Conservation (phyloP, 2,329 filamentous ascomycete species). For the Colletotrichum cuscutae region DNA sequence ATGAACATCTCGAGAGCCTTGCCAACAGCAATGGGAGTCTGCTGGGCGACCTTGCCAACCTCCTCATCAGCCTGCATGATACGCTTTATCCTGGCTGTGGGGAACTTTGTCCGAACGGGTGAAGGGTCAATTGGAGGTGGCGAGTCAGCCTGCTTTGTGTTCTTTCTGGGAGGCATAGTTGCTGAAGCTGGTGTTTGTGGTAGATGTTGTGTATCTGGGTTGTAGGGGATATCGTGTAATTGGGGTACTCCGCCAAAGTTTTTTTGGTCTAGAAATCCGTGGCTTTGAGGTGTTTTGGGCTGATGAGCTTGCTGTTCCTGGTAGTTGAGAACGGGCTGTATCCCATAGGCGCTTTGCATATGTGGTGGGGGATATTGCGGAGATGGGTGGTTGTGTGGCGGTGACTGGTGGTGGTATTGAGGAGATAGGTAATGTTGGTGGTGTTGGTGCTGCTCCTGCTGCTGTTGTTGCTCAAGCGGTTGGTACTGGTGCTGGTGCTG, state of each 20-base stretch:
- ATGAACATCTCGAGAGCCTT: slow-evolving; percentile 98
- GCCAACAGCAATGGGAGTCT: slow-evolving; percentile 93
- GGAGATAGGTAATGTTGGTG: slow-evolving; percentile 37
- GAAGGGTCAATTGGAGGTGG: slow-evolving; percentile 65
- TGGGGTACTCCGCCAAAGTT: slow-evolving; percentile 13
- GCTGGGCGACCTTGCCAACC: slow-evolving; percentile 97
- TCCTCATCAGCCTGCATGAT: slow-evolving; percentile 99
- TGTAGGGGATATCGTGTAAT: slow-evolving; percentile 30
- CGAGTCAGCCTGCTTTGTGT: slow-evolving; percentile 48
- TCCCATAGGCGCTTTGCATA: slow-evolving; percentile 25
- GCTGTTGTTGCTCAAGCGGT: slow-evolving; percentile 44
- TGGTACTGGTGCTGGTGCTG: slow-evolving; percentile 42
- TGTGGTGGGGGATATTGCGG: slow-evolving; percentile 34
- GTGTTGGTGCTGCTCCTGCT: slow-evolving; percentile 40
- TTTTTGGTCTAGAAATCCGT: slow-evolving; percentile 20
- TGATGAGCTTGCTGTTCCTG: slow-evolving; percentile 29
- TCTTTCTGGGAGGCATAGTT: slow-evolving; percentile 52
- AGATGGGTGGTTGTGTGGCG: slow-evolving; percentile 37
- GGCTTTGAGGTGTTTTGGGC: slow-evolving; percentile 25
- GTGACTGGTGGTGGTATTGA: slow-evolving; percentile 38
- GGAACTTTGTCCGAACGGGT: slow-evolving; percentile 93
- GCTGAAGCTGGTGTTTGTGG: slow-evolving; percentile 33
- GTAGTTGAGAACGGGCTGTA: slow-evolving; percentile 17
- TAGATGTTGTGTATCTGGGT: slow-evolving; percentile 29
- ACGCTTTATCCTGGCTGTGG: slow-evolving; percentile 95